Conservation (phyloP, 2,329 filamentous ascomycete genomes). For the Colletotrichum tofieldiae region DNA sequence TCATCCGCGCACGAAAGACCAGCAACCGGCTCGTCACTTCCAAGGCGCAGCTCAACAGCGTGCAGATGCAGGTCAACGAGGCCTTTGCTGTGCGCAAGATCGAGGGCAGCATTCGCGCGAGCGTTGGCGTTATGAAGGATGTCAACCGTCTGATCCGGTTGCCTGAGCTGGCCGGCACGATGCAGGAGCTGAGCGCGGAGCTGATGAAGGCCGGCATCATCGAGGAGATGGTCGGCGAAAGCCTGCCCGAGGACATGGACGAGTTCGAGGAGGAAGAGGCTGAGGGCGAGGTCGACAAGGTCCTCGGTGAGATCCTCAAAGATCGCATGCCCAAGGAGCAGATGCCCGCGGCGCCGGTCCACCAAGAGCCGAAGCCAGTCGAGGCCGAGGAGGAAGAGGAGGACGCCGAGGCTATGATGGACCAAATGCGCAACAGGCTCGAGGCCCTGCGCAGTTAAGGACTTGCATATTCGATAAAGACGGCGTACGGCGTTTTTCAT, state of each 20-base stretch:
- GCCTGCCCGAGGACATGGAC: constrained; percentile 81
- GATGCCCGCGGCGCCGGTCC: constrained; percentile 69
- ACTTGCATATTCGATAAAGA: constrained; percentile 37
- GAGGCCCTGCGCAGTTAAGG: constrained; percentile 89
- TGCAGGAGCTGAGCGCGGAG: constrained; percentile 89
- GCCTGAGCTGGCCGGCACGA: constrained; percentile 89
- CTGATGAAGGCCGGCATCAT: constrained; percentile 96
- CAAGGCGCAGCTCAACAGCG: constrained; percentile 92
- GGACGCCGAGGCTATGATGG: constrained; percentile 90
- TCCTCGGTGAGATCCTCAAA: constrained; percentile 91
- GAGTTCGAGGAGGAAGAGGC: constrained; percentile 81
- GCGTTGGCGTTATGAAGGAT: constrained; percentile 96
- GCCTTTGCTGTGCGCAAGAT: constrained; percentile 97
- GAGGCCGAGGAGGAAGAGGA: constrained; percentile 77
- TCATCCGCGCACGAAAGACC: constrained; percentile 86
- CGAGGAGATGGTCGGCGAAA: constrained; percentile 96
- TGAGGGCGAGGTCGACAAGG: constrained; percentile 89
- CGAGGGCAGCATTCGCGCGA: constrained; percentile 89
- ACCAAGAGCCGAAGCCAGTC: constrained; percentile 66
- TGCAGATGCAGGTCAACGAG: constrained; percentile 98
- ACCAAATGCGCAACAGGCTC: constrained; percentile 92
- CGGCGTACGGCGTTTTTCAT: constrained; percentile 38
- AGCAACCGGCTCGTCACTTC: constrained; percentile 83
- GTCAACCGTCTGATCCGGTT: constrained; percentile 89
- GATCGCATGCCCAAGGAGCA: constrained; percentile 79